phyloP scores from a whole-genome alignment of 192 early-diverging fungal species.

The Coemansia sp. region DNA sequence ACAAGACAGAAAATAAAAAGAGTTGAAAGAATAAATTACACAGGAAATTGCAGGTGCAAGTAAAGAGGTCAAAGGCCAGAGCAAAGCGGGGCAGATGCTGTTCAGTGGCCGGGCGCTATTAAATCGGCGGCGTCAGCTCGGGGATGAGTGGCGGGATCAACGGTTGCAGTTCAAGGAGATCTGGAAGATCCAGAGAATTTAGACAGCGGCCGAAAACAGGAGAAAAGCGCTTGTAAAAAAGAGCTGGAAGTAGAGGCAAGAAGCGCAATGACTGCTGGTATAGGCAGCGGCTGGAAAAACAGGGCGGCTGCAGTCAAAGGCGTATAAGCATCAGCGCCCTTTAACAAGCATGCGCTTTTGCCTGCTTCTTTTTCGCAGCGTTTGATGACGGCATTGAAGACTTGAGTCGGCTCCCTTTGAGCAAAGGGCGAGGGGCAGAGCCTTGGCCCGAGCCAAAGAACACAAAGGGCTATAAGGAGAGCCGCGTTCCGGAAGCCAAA shows the following conservation, averaged over 20 bases:
- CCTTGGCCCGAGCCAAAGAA: too few relatives aligned
- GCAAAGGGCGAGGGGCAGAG: too few relatives aligned
- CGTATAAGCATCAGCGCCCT: neutral
- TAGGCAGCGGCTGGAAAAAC: neutral
- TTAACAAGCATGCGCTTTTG: neutral
- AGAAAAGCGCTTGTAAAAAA: neutral
- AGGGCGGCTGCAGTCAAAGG: neutral
- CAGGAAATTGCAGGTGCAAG: neutral
- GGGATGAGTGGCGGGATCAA: neutral
- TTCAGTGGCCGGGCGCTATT: neutral
- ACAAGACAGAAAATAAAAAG: constrained; percentile 2
- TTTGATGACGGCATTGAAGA: neutral
- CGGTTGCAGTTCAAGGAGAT: constrained; percentile 1
- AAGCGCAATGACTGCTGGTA: neutral
- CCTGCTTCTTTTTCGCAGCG: neutral
- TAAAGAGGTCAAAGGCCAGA: neutral
- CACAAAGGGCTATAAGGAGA: too few relatives aligned
- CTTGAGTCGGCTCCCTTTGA: neutral
- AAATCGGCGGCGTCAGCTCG: neutral
- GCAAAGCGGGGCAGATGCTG: neutral
- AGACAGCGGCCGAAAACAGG: neutral
- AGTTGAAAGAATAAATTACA: constrained; percentile 2
- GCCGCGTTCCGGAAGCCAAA: too few relatives aligned
- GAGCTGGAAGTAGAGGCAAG: constrained; percentile 7
- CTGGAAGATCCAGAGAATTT: neutral